Base-by-base conservation (phyloP, 2,329 filamentous ascomycete species). In the Aspergillus puulaauensis region DNA sequence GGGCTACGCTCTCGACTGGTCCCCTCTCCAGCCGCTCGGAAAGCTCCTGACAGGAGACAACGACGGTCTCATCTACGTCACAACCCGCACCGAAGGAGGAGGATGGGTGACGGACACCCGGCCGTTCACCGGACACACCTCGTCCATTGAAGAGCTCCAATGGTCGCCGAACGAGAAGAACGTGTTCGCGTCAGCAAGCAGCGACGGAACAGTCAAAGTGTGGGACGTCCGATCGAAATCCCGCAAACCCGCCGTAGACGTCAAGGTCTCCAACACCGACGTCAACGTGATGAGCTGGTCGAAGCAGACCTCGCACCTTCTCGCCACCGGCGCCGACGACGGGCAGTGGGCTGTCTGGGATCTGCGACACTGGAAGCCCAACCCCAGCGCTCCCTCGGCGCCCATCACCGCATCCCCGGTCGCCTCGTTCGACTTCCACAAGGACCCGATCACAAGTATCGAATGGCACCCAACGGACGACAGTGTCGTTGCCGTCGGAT, bases 261-360 rank as follows among this genome's bases (percentile, higher is more conserved):
- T 98, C 57, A 86, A 91, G 71, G 88, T 95, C 64, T 95, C 90
- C 71, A 81, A 86, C 56, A 87, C 87, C 50, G 95, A 99, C 70
- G 91, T 98, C 70, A 99, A 99, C 72, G 95, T 99, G 61, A 89
- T 98, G 78, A 95, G 90, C 60, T 99, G 95, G 95, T 96, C 92
- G 39, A 85, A 84, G 45, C 88, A 93, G 76, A 96, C 93, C 1
- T 86, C 87, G 21, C 92, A 98, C 74, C 85, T 99, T 37, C 86
- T 99, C 37, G 93, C 93, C 1, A 92, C 93, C 0, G 95, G 95
- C 45, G 92, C 90, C 61, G 95, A 99, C 70, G 91, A 97, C 71
- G 95, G 95, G 39, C 87, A 89, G 53, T 98, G 93, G 91, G 92
- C 85, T 1, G 93, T 98, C 23, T 99, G 95, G 95, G 95, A 99